These are phyloP conservation scores for Fusarium annulatum DNA, from an alignment of 2,329 filamentous ascomycete genomes.

Conservation along the genomic window DNA sequence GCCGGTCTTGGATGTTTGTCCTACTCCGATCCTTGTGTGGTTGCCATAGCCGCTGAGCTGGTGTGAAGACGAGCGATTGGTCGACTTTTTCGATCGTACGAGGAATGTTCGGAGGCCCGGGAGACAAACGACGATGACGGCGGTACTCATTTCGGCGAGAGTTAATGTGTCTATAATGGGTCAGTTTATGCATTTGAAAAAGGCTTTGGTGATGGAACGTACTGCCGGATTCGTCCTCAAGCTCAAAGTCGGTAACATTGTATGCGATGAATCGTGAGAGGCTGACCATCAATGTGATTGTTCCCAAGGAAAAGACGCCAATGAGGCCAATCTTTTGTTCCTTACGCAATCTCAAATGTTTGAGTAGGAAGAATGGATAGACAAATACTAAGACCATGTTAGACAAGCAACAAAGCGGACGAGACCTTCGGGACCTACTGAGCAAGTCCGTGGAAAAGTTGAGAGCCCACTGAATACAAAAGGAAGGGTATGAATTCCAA, in stretches of 20 bases:
- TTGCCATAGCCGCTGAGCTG: background rate
- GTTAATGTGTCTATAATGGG: background rate
- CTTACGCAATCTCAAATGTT: slow-evolving; percentile 3
- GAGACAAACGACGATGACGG: slow-evolving; percentile 10
- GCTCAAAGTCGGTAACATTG: slow-evolving; percentile 14
- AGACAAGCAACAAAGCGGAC: background rate
- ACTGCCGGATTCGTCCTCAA: slow-evolving; percentile 16
- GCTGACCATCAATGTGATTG: slow-evolving; percentile 5
- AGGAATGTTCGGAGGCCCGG: slow-evolving; percentile 14
- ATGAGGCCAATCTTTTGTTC: slow-evolving; percentile 13
- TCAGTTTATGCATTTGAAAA: background rate
- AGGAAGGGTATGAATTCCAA: slow-evolving; percentile 18
- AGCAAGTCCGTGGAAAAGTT: slow-evolving; percentile 17
- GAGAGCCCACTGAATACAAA: slow-evolving; percentile 9
- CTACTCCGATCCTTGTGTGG: background rate
- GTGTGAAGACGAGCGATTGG: background rate
- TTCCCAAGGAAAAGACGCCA: slow-evolving; percentile 14
- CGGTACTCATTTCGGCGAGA: slow-evolving; percentile 17
- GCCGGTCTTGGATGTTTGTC: background rate
- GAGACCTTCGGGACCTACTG: background rate
- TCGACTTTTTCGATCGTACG: slow-evolving; percentile 1
- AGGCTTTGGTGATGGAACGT: background rate
- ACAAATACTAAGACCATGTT: background rate
- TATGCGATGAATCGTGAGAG: slow-evolving; percentile 17
- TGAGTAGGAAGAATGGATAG: slow-evolving; percentile 13